These are phyloP conservation scores for Peronospora farinosa DNA, from an alignment of 352 stramenopile species.

Conservation along the genomic window DNA sequence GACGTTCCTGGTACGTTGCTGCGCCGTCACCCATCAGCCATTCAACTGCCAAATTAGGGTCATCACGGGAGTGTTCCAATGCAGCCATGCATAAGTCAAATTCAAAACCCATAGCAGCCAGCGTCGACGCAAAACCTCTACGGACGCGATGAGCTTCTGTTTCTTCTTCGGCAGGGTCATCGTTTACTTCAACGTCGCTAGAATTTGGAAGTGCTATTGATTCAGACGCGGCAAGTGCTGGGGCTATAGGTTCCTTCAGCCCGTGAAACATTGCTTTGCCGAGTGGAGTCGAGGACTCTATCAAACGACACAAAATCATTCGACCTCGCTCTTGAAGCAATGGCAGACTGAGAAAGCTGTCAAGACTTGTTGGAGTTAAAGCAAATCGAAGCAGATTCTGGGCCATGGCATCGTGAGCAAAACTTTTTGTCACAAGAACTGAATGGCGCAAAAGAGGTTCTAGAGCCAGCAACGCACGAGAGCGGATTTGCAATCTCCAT, in stretches of 20 bases:
- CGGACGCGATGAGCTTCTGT: constrained; percentile 63
- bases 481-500: constrained; percentile 83
- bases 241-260: constrained; percentile 49
- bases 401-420: constrained; percentile 36
- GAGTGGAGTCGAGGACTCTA: constrained; percentile 76
- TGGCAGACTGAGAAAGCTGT: constrained; percentile 66
- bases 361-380: constrained; percentile 57
- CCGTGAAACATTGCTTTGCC: constrained; percentile 73
- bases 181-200: constrained; percentile 27
- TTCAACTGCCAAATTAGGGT: constrained; percentile 79
- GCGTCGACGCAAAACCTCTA: constrained; percentile 69
- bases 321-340: constrained; percentile 73
- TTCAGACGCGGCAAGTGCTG: constrained; percentile 21
- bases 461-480: constrained; percentile 66
- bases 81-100: constrained; percentile 85
- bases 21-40: constrained; percentile 81
- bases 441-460: constrained; percentile 69
- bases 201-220: constrained; percentile 1
- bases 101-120: constrained; percentile 85
- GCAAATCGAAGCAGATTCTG: constrained; percentile 52
- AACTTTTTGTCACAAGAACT: constrained; percentile 33
- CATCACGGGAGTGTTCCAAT: constrained; percentile 72
- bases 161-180: constrained; percentile 66
- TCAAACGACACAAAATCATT: constrained; percentile 80
- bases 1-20: constrained; percentile 63